A percentile compares a stretch with the other conserved stretches of the same genome.
These are phyloP conservation scores for Agarophyton chilense DNA, from an alignment of 23 red algal genomes.

Conservation along the genomic window DNA sequence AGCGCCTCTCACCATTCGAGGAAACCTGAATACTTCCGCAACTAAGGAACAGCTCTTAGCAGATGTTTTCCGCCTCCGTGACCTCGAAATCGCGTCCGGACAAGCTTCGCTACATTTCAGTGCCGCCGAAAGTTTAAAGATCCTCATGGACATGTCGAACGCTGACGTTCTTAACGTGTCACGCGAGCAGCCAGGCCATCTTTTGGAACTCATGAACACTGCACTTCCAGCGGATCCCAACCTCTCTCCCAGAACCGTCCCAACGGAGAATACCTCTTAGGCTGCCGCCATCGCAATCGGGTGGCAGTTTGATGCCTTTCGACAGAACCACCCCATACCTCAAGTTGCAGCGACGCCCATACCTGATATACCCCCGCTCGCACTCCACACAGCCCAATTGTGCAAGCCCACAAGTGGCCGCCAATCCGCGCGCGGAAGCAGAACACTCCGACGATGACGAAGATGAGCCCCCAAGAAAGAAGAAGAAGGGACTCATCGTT, in stretches of 20 bases:
- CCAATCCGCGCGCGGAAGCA: too few species aligned
- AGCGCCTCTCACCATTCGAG: background rate
- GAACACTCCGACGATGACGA: background rate
- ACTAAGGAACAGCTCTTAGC: background rate
- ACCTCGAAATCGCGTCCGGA: too few species aligned
- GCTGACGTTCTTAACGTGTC: too few species aligned
- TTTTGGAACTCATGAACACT: background rate
- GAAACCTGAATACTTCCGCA: background rate
- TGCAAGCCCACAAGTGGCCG: background rate
- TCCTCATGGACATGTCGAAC: too few species aligned
- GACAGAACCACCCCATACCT: background rate
- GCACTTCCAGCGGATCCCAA: background rate
- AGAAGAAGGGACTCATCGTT: background rate
- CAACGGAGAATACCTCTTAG: background rate
- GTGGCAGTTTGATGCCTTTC: background rate
- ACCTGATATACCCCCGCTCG: background rate
- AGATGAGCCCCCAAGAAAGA: background rate
- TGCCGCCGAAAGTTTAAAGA: too few species aligned
- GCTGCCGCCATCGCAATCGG: background rate
- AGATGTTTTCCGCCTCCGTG: too few species aligned
- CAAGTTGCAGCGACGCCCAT: background rate
- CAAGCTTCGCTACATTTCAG: too few species aligned
- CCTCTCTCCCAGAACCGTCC: too few species aligned
- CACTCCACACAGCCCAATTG: background rate
- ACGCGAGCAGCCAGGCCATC: background rate